Base-by-base conservation (phyloP, 2,329 filamentous ascomycete species). In the Claviceps purpurea region DNA sequence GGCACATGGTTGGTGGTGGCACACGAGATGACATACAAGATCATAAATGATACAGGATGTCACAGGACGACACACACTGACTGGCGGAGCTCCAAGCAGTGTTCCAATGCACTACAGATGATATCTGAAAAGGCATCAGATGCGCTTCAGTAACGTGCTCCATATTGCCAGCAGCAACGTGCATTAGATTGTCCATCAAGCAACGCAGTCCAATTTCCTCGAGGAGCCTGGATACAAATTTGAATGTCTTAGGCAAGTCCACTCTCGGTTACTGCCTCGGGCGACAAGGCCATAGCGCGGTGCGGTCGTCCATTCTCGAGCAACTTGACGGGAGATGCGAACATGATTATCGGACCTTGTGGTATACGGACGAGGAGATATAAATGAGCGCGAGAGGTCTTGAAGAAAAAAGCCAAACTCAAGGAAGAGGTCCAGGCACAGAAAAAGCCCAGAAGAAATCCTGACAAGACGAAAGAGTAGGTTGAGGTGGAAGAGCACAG, bases 181-280 rank as follows among this genome's bases (percentile, higher is more conserved):
- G 62, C 43, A 66, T 65, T n/a, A 64, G 57, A 61, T 70, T 70
- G 38, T 70, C 68, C 16, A 67, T 59, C 24, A 73, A 59, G 38
- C 66, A 64, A 4, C 69, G 64, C 7, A 66, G 62, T 0, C 70
- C 70, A 63, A 37, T 50, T 53, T 37, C 62, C 62, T 24, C 59
- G 56, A 44, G 61, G 54, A 47, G 26, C 8, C 52, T 61, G 47
- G 63, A 57, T 26, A 59, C 30, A 22, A 60, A 61, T 53, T 63
- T 30, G 26, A 61, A 2, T 60, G 66, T 22, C 60, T 59, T 22
- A 56, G 56, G 39, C 65, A 64, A 30, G 66, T 67, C 69, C 69
- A 71, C 57, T 69, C 65, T 46, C 56, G 57, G 39, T 63, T 61
- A 16, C 55, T 55, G 22, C 58, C 58, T 40, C 51, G 51, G 50